Evolutionary conservation across 2,329 filamentous ascomycete species (phyloP).

Genomic region (Cercospora berteroae): DNA sequence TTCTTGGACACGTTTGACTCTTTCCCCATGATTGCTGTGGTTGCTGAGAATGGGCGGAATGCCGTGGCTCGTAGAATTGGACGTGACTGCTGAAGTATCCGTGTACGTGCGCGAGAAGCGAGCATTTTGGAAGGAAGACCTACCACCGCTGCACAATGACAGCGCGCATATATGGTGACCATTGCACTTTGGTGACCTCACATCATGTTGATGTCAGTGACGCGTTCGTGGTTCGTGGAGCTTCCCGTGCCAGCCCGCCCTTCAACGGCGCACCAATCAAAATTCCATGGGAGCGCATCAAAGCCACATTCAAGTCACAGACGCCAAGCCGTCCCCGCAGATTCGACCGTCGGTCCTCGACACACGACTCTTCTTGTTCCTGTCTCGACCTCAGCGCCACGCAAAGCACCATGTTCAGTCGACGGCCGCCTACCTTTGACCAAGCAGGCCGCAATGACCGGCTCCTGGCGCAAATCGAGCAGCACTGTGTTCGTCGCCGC

Average conservation of each 20-base stretch:
- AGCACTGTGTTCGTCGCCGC: too few relatives aligned
- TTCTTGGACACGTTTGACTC: constrained; percentile 35
- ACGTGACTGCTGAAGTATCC: constrained; percentile 5
- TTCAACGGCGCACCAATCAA: too few relatives aligned
- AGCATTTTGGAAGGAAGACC: constrained; percentile 13
- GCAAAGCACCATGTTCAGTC: too few relatives aligned
- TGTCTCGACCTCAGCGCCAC: too few relatives aligned
- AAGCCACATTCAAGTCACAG: too few relatives aligned
- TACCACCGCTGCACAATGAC: not conserved
- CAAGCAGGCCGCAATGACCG: too few relatives aligned
- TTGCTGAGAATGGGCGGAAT: constrained; percentile 27
- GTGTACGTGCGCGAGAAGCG: constrained; percentile 16
- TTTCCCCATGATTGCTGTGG: constrained; percentile 33
- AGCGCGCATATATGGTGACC: constrained; percentile 1
- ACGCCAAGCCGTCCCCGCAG: too few relatives aligned
- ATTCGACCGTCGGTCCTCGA: too few relatives aligned
- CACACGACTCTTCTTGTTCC: too few relatives aligned
- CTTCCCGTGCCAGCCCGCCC: not conserved
- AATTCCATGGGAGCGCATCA: too few relatives aligned
- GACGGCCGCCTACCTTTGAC: too few relatives aligned
- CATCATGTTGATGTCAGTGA: constrained; percentile 14
- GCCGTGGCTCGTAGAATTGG: constrained; percentile 6
- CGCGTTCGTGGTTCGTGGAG: constrained; percentile 7
- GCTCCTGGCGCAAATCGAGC: too few relatives aligned
- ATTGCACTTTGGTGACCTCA: not conserved